These are phyloP conservation scores for Cornus kousa DNA, from an alignment of 148 eudicot genomes.

Conservation along the genomic window DNA sequence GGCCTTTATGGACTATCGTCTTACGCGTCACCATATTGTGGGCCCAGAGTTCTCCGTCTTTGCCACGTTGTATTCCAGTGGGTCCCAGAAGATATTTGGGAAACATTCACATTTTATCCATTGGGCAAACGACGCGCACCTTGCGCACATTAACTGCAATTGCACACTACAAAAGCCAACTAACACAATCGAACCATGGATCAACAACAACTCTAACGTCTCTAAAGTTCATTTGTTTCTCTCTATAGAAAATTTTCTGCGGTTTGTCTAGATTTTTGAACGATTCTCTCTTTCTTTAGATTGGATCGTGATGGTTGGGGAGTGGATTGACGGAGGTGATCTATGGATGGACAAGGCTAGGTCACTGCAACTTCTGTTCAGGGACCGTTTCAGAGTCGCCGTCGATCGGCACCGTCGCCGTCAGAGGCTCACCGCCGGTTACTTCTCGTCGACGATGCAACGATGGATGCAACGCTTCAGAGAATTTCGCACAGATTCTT, in stretches of 20 bases:
- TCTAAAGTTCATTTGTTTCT: background rate
- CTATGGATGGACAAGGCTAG: slow-evolving; percentile 26
- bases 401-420: slow-evolving; percentile 22
- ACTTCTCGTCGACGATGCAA: background rate
- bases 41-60: no score
- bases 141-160: no score
- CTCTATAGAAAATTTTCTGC: background rate
- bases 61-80: no score
- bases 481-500: background rate
- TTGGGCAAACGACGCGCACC: no score
- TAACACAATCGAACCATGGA: background rate
- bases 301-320: background rate
- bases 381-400: slow-evolving; percentile 33
- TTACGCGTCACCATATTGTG: no score
- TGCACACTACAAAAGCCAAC: no score
- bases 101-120: no score
- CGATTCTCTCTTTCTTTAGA: background rate
- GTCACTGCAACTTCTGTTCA: slow-evolving; percentile 23
- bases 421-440: background rate
- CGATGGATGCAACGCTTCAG: background rate
- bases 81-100: no score
- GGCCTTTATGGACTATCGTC: no score
- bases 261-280: background rate
- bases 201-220: background rate
- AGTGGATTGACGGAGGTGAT: slow-evolving; percentile 26